Base-by-base conservation (phyloP, 2,329 filamentous ascomycete genomes). In the Fonsecaea nubica region DNA sequence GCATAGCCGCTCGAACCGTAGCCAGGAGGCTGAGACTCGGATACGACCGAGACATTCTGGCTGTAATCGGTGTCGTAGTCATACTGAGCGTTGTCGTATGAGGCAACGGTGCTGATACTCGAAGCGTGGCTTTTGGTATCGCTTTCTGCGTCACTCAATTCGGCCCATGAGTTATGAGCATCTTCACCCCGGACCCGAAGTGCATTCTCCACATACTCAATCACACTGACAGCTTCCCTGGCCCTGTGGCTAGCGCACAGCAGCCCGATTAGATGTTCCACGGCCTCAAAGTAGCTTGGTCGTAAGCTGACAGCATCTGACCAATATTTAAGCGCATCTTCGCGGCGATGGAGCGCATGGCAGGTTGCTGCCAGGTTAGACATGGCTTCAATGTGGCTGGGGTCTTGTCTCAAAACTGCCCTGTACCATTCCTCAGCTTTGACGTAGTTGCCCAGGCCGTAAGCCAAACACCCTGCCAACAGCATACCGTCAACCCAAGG, bases 401-500 rank as follows among this genome's bases (percentile, higher is more conserved):
- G 76, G 75, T 90, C 88, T 45, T 85, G 80, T 33, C 82, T 81
- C 40, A 90, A 78, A 55, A 90, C 88, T 72, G 80, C 78, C 2
- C 77, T 79, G 74, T 84, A 85, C 82, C 83, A 84, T 58, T 81
- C 76, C 74, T 82, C 77, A 33, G 83, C 82, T 74, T 92, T 90
- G 68, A 91, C 86, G 75, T 95, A 96, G 75, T 92, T 89, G 68
- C 92, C 92, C 13, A 98, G 80, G 7, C 92, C 93, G 80, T 98
- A 98, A 58, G 94, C 90, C 65, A 99, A 83, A 79, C 95, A 98
- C 1, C 95, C 95, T 45, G 91, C 92, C 6, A 98, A 83, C 45
- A 98, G 83, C 82, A 98, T 93, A 1, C 95, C 95, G 75, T 98
- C 94, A 61, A 93, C 86, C 95, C 95, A 99, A 72, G 88, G 86